Evolutionary conservation across 495 filamentous ascomycete genomes (phyloP).

Genomic region (Podospora australis): DNA sequence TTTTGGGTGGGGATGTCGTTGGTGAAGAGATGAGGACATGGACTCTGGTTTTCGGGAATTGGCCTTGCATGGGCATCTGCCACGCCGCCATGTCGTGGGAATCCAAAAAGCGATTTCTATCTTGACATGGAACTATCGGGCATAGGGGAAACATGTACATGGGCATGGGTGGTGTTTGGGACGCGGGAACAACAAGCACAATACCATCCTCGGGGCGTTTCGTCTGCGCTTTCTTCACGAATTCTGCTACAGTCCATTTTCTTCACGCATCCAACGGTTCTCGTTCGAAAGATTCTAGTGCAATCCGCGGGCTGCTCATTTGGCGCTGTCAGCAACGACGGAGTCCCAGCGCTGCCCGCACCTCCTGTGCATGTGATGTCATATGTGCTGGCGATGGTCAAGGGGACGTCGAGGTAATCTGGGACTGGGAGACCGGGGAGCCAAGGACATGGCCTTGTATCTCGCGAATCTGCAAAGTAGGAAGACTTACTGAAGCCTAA

Average conservation of each 20-base stretch:
- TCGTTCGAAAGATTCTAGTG: not conserved
- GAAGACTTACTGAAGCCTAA: too few relatives aligned
- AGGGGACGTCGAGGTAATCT: not conserved
- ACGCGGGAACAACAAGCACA: slow-evolving; percentile 28
- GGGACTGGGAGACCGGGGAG: not conserved
- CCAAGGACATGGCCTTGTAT: not conserved
- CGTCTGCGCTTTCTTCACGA: slow-evolving; percentile 30
- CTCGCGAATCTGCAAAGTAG: not conserved
- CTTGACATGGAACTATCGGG: slow-evolving; percentile 26
- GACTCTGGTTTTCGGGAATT: slow-evolving; percentile 26
- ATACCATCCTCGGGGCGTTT: slow-evolving; percentile 35
- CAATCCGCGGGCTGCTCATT: not conserved
- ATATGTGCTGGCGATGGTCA: not conserved
- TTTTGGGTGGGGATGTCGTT: slow-evolving; percentile 16
- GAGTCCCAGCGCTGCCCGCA: too few relatives aligned
- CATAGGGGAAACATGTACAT: slow-evolving; percentile 30
- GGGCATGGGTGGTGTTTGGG: slow-evolving; percentile 31
- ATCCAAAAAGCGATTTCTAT: slow-evolving; percentile 23
- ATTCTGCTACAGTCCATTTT: slow-evolving; percentile 24
- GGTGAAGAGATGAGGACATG: slow-evolving; percentile 19
- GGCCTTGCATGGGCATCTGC: slow-evolving; percentile 22
- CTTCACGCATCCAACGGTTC: slow-evolving; percentile 4
- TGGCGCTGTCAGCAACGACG: too few relatives aligned
- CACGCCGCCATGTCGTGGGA: slow-evolving; percentile 22
- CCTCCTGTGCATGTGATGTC: not conserved